Percentiles rank a stretch among this genome's conserved stretches.
Conservation (phyloP, 2,329 filamentous ascomycete species). For the Plenodomus lindquistii region DNA sequence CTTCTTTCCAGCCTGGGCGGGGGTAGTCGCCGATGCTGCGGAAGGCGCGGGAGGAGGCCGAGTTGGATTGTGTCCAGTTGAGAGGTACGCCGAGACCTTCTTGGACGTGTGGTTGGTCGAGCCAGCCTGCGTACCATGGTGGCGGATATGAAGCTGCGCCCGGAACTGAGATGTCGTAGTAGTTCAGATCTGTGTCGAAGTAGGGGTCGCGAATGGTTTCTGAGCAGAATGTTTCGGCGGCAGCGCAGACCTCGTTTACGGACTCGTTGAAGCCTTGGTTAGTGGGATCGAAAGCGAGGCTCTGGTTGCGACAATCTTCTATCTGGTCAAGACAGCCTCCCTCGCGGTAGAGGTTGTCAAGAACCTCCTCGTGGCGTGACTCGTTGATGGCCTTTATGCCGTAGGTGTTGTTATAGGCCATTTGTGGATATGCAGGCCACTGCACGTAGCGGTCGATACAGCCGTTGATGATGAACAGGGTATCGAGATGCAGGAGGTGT, state of each 20-base stretch:
- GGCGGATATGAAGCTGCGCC: constrained; percentile 47
- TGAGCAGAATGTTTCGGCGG: constrained; percentile 52
- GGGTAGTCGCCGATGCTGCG: constrained; percentile 53
- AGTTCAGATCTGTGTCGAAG: constrained; percentile 51
- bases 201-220: constrained; percentile 53
- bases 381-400: constrained; percentile 57
- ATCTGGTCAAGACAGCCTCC: constrained; percentile 61
- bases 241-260: constrained; percentile 48
- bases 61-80: constrained; percentile 57
- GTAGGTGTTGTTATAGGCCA: constrained; percentile 64
- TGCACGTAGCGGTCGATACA: constrained; percentile 58
- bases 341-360: constrained; percentile 49
- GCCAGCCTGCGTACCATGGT: constrained; percentile 57
- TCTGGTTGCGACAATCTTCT: constrained; percentile 54
- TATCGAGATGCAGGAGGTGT: constrained; percentile 51
- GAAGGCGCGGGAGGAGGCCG: constrained; percentile 54
- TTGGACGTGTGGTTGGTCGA: constrained; percentile 62
- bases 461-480: constrained; percentile 60
- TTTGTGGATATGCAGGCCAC: constrained; percentile 52
- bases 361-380: constrained; percentile 51
- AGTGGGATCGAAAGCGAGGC: constrained; percentile 54
- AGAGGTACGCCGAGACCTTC: constrained; percentile 59
- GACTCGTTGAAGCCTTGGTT: constrained; percentile 46
- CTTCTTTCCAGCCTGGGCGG: constrained; percentile 52
- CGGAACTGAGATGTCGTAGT: constrained; percentile 62